Evolutionary conservation across 345 rosid genomes (phyloP).

Genomic region (Camelina neglecta): DNA sequence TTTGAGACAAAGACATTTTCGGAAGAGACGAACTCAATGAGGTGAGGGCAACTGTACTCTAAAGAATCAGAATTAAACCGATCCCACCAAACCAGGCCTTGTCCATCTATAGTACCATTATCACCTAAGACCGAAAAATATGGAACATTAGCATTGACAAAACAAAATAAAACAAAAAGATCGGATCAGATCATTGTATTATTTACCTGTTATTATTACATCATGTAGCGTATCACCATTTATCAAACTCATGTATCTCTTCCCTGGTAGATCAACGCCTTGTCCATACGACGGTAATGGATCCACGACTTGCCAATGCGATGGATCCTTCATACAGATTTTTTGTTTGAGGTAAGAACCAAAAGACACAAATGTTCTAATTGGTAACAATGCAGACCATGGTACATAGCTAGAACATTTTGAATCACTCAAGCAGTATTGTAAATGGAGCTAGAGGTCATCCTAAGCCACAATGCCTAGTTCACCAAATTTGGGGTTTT

Average conservation of each 20-base stretch:
- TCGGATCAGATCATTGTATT: conserved; percentile 12
- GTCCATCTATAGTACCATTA: no score
- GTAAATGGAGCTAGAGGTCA: no score
- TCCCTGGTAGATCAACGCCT: conserved; percentile 54
- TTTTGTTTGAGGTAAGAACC: neutral
- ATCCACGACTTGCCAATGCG: conserved; percentile 49
- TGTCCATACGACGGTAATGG: conserved; percentile 59
- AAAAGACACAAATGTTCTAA: conserved; percentile 8
- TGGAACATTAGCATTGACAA: neutral
- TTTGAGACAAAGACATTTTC: no score
- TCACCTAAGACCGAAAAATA: conserved; percentile 46
- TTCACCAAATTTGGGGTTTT: no score
- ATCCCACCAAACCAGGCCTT: no score
- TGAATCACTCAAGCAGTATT: neutral
- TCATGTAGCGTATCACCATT: conserved; percentile 49
- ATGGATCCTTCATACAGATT: conserved; percentile 45
- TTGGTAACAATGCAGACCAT: conserved; percentile 4
- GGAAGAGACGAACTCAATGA: no score
- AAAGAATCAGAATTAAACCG: no score
- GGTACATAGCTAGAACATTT: neutral
- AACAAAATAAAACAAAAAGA: conserved; percentile 14
- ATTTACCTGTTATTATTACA: conserved; percentile 58
- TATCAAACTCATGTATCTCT: conserved; percentile 54
- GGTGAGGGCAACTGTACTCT: no score
- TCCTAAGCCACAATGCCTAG: no score